Evolutionary conservation across 805 yeast species (phyloP).

Genomic region (Nakazawaea sp.): DNA sequence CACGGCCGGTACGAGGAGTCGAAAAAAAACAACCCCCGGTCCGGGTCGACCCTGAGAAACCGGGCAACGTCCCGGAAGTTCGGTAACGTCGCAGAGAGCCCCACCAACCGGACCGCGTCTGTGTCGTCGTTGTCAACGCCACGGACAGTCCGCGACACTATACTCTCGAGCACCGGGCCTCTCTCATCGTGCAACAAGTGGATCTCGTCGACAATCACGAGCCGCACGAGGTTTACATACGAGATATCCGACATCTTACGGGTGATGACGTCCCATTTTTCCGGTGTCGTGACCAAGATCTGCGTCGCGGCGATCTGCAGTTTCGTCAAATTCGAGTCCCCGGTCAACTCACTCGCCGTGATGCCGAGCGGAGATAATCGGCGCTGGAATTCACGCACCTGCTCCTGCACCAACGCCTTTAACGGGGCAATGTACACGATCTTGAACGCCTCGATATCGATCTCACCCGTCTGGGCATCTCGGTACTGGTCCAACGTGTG

Average conservation of each 20-base stretch:
- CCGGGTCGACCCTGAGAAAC: constrained; percentile 60
- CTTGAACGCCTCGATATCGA: constrained; percentile 54
- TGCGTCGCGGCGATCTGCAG: constrained; percentile 76
- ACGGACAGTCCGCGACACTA: constrained; percentile 69
- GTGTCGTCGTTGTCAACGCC: constrained; percentile 36
- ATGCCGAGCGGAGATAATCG: constrained; percentile 60
- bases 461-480: constrained; percentile 34
- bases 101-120: constrained; percentile 59
- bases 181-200: constrained; percentile 90
- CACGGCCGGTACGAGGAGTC: constrained; percentile 86
- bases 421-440: constrained; percentile 88
- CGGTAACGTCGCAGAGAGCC: constrained; percentile 89
- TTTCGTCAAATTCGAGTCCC: constrained; percentile 74
- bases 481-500: constrained; percentile 50
- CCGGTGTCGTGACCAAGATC: constrained; percentile 88
- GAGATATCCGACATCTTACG: constrained; percentile 69
- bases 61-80: constrained; percentile 81
- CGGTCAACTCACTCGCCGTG: constrained; percentile 80
- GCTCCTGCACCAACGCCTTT: constrained; percentile 94
- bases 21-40: constrained; percentile 67
- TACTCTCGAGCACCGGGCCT: constrained; percentile 90
- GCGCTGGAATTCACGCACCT: constrained; percentile 77
- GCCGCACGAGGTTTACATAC: constrained; percentile 54
- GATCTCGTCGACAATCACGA: constrained; percentile 85
- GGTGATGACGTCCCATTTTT: constrained; percentile 95